phyloP scores from a whole-genome alignment of 129 eudicot species.

The Dittrichia graveolens region DNA sequence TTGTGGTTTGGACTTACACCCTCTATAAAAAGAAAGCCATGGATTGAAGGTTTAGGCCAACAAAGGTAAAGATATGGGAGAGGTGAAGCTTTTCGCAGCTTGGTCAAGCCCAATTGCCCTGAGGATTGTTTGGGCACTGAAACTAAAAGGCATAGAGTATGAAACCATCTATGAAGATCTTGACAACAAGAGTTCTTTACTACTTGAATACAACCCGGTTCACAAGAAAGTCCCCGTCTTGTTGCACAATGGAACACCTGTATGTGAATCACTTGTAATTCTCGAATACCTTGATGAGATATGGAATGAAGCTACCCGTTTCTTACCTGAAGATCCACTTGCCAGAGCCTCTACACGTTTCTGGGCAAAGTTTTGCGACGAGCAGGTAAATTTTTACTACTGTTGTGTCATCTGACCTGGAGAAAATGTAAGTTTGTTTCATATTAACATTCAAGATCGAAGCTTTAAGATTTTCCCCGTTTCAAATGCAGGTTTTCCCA shows the following conservation, averaged over 20 bases:
- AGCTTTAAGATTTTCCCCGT: not conserved
- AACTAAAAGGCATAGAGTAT: slow-evolving; percentile 26
- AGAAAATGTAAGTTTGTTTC: not conserved
- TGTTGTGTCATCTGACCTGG: not conserved
- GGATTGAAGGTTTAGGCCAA: slow-evolving; percentile 8
- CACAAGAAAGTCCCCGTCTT: slow-evolving; percentile 59
- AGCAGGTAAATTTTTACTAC: slow-evolving; percentile 41
- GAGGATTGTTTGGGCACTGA: slow-evolving; percentile 60
- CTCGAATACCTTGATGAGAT: slow-evolving; percentile 29
- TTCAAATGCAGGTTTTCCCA: not conserved
- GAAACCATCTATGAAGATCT: slow-evolving; percentile 28
- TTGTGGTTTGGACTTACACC: not conserved
- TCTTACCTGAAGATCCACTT: slow-evolving; percentile 56
- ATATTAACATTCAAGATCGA: no score
- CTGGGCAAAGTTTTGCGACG: slow-evolving; percentile 64
- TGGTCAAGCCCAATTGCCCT: slow-evolving; percentile 71
- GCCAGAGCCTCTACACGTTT: slow-evolving; percentile 61
- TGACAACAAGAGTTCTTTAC: slow-evolving; percentile 24
- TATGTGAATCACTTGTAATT: slow-evolving; percentile 48
- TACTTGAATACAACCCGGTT: slow-evolving; percentile 51
- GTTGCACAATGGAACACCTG: slow-evolving; percentile 56
- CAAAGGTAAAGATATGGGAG: slow-evolving; percentile 33
- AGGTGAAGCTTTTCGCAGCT: slow-evolving; percentile 63
- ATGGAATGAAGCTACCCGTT: slow-evolving; percentile 47
- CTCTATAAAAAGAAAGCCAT: slow-evolving; percentile 3